Evolutionary conservation across 2,329 filamentous ascomycete genomes (phyloP).

Genomic region (Pseudogymnoascus sp.): DNA sequence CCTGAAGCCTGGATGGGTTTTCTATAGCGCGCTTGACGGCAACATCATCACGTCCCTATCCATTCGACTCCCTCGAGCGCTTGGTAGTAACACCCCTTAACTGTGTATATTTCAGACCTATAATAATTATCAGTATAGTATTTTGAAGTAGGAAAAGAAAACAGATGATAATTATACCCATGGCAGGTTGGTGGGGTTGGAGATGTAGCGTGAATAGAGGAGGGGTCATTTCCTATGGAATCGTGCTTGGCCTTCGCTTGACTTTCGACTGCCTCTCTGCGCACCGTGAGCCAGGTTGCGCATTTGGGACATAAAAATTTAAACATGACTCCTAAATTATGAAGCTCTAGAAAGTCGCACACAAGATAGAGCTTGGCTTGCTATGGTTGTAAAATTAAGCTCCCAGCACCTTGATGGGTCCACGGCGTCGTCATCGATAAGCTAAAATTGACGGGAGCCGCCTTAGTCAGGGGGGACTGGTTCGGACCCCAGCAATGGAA

Average conservation of each 20-base stretch:
- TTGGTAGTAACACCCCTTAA: not conserved
- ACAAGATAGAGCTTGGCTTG: not conserved
- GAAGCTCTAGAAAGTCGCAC: not conserved
- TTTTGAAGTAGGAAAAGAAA: not conserved
- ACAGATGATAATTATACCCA: not conserved
- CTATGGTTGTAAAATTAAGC: not conserved
- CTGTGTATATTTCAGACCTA: not conserved
- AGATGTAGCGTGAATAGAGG: not conserved
- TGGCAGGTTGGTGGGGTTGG: not conserved
- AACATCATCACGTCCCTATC: not conserved
- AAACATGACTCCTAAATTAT: not conserved
- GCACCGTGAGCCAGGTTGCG: not conserved
- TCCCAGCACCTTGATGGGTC: not conserved
- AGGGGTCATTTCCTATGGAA: not conserved
- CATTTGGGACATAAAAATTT: not conserved
- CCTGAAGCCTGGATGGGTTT: not conserved
- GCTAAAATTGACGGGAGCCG: not conserved
- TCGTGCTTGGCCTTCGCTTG: not conserved
- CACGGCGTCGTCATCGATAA: not conserved
- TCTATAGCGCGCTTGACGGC: not conserved
- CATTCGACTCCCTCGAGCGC: no score
- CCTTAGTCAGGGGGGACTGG: not conserved
- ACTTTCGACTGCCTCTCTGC: not conserved
- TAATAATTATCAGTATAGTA: not conserved
- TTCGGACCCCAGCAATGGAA: not conserved